phyloP scores from a whole-genome alignment of 495 filamentous ascomycete genomes.

The Neurospora pannonica region DNA sequence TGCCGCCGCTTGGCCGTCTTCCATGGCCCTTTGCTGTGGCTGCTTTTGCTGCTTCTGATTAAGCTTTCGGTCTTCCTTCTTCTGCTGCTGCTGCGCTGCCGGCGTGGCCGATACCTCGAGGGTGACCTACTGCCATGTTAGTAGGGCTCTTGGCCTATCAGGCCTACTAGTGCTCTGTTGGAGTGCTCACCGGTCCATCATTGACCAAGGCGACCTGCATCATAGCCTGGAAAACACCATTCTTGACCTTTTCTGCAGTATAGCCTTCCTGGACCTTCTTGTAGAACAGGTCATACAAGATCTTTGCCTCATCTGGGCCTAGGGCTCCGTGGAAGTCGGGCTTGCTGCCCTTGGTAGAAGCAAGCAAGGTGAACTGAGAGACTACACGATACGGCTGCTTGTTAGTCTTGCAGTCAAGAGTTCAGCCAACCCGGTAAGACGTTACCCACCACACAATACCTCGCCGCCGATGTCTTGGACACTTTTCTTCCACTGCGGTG shows the following conservation, averaged over 20 bases:
- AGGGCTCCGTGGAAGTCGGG: constrained; percentile 92
- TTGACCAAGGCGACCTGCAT: constrained; percentile 95
- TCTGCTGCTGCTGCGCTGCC: not conserved
- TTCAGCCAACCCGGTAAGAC: not conserved
- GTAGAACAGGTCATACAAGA: constrained; percentile 75
- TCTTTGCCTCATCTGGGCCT: constrained; percentile 62
- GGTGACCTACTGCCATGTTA: constrained; percentile 18
- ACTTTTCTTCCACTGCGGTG: constrained; percentile 69
- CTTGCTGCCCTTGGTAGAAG: constrained; percentile 81
- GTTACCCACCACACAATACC: constrained; percentile 70
- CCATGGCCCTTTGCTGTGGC: not conserved
- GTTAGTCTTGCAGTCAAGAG: not conserved
- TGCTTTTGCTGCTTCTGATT: not conserved
- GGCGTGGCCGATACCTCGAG: constrained; percentile 27
- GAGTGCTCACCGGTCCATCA: constrained; percentile 73
- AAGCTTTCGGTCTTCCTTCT: not conserved
- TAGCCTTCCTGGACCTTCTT: constrained; percentile 67
- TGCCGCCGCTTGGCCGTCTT: not conserved
- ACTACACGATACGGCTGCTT: constrained; percentile 42
- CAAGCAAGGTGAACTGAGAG: constrained; percentile 96
- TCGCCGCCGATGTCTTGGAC: constrained; percentile 83
- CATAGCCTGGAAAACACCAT: constrained; percentile 96
- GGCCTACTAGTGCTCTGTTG: not conserved
- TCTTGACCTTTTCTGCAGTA: constrained; percentile 67
- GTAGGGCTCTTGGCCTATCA: not conserved